Evolutionary conservation across 2,329 filamentous ascomycete species (phyloP), one percentile per base, ranked within the genome.

Genomic region (Helotiales sp.): DNA sequence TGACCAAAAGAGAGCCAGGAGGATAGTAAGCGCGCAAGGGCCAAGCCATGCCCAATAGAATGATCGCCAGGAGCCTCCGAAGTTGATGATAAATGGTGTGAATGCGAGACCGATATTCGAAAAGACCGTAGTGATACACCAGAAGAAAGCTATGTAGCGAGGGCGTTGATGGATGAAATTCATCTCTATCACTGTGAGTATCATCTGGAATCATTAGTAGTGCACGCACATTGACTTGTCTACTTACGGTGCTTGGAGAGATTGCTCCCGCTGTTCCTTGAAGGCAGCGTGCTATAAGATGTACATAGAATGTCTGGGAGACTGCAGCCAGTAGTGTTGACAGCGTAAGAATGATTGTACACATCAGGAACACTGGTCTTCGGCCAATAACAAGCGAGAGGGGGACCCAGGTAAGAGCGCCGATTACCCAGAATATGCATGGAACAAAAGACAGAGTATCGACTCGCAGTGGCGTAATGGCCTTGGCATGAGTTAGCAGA

Each of bases 161-260:
- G 74, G 70, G 4, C 74, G 68, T 55, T 75, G 69, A 47, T 73
- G 67, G 42, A 76, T 74, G 60, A 73, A 76, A 0, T 73, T 73
- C 40, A 75, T 56, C 51, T 76, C 73, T 27, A 76, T 71, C 12
- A 75, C 55, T 52, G 72, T 70, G 1, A 76, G 61, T 3, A 75
- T 63, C 12, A 67, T 63, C 74, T 75, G 19, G 3, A n/a, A 25
- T 9, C 8, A 29, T 24, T 25, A 34, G 33, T 4, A 7, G 25
- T 1, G 15, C 22, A 30, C 8, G 10, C 29, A 22, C 12, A 25
- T 3, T 27, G 7, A 7, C 1, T 12, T 4, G 5, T 62, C 9
- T 25, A 62, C 66, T 31, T 67, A 72, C 61, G 19, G 70, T 67
- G 25, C 69, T 71, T 1, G 74, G 36, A 6, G 65, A 65, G 12